Conservation (phyloP, 306 rosid genomes). For the Begonia peltatifolia region DNA sequence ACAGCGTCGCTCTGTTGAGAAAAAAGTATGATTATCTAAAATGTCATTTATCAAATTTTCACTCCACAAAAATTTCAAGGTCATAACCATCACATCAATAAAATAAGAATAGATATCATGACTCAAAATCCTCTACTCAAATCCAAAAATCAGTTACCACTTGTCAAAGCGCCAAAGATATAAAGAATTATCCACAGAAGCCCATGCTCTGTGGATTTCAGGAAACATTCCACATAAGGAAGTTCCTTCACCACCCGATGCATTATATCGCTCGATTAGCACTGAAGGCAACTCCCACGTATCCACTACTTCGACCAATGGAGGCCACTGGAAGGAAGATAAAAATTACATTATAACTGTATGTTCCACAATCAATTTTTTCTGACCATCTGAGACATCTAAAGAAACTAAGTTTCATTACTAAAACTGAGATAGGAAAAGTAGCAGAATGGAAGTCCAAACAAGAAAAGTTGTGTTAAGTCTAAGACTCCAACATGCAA, state of each 20-base stretch:
- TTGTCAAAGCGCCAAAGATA: slow-evolving; percentile 97
- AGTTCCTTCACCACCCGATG: slow-evolving; percentile 97
- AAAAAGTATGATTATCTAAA: no score
- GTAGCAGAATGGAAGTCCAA: no score
- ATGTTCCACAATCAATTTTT: neutral
- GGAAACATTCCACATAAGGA: slow-evolving; percentile 94
- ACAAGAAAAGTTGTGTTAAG: no score
- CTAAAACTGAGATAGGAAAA: neutral
- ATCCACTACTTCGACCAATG: slow-evolving; percentile 71
- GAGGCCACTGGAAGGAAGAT: slow-evolving; percentile 74
- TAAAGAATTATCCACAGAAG: slow-evolving; percentile 80
- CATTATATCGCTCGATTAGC: slow-evolving; percentile 84
- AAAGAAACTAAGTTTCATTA: neutral
- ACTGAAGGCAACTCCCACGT: slow-evolving; percentile 84
- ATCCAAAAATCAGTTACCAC: slow-evolving; percentile 42
- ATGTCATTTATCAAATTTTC: no score
- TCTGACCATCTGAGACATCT: neutral
- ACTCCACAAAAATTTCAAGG: no score
- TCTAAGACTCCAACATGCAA: no score
- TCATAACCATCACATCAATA: no score
- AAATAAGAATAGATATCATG: no score
- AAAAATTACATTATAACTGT: neutral
- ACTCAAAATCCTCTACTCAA: no score
- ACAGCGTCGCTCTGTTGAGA: no score
- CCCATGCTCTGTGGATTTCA: slow-evolving; percentile 96